phyloP scores from a whole-genome alignment of 306 rosid species.

The Dicorynia guianensis region DNA sequence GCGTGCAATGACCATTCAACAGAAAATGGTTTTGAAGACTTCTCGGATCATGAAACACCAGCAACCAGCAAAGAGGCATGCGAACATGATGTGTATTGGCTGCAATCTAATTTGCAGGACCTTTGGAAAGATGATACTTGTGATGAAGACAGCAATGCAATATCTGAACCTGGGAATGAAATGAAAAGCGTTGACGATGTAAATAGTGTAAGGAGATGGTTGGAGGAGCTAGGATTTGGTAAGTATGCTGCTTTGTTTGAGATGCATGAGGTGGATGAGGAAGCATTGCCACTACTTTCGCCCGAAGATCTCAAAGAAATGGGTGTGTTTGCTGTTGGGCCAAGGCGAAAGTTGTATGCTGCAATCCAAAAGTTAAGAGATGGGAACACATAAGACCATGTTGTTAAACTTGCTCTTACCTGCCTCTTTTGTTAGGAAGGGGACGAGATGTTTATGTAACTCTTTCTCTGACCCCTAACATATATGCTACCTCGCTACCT shows the following conservation, averaged over 20 bases:
- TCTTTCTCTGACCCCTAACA: conserved; percentile 27
- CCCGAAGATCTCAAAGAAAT: conserved; percentile 57
- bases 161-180: conserved; percentile 26
- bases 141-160: conserved; percentile 28
- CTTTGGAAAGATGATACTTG: conserved; percentile 29
- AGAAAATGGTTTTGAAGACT: conserved; percentile 36
- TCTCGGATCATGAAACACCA: conserved; percentile 38
- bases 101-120: not conserved
- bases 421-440: conserved; percentile 33
- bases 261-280: conserved; percentile 57
- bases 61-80: conserved; percentile 47
- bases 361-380: conserved; percentile 45
- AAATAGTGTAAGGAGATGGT: conserved; percentile 41
- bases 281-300: conserved; percentile 51
- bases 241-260: conserved; percentile 49
- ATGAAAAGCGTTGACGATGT: conserved; percentile 16
- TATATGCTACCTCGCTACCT: conserved; percentile 12
- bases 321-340: conserved; percentile 47
- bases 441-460: conserved; percentile 26
- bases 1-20: conserved; percentile 2
- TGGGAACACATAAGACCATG: conserved; percentile 6
- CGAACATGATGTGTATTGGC: conserved; percentile 30
- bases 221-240: conserved; percentile 51
- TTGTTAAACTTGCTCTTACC: conserved; percentile 4
- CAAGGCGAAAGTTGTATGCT: conserved; percentile 46